A percentile compares a stretch with the other conserved stretches of the same genome.
Conservation (phyloP, 2,329 filamentous ascomycete genomes). For the Aureobasidium sp. region DNA sequence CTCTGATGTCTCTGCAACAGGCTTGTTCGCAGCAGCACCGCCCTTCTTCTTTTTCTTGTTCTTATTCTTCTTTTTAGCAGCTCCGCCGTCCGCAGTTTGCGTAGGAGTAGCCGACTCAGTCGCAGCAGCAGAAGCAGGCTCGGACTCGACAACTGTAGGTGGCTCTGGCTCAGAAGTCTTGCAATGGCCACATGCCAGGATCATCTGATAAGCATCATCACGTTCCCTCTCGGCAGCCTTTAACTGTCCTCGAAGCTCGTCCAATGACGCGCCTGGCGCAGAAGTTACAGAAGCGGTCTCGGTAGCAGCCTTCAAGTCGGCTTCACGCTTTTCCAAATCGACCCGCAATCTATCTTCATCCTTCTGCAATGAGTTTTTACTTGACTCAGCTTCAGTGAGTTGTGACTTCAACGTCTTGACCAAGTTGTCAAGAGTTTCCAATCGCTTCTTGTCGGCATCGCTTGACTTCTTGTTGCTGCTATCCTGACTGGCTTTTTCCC, state of each 20-base stretch:
- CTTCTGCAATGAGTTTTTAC: slow-evolving; percentile 39
- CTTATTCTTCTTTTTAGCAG: slow-evolving; percentile 70
- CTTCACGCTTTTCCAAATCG: slow-evolving; percentile 22
- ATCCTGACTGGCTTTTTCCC: slow-evolving; percentile 29
- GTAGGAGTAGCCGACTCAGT: not conserved
- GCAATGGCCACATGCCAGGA: slow-evolving; percentile 29
- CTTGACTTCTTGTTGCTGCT: slow-evolving; percentile 21
- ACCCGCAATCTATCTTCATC: slow-evolving; percentile 35
- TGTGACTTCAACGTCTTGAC: slow-evolving; percentile 49
- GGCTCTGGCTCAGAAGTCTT: slow-evolving; percentile 17
- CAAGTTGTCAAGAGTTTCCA: slow-evolving; percentile 47
- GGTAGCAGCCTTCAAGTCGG: not conserved
- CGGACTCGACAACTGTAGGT: not conserved
- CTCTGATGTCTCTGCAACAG: slow-evolving; percentile 22
- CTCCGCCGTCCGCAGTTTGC: slow-evolving; percentile 22
- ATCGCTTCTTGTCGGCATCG: slow-evolving; percentile 42
- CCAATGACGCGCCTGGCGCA: not conserved
- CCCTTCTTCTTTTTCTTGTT: slow-evolving; percentile 69
- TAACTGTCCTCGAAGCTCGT: slow-evolving; percentile 23
- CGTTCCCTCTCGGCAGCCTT: slow-evolving; percentile 26
- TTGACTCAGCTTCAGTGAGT: slow-evolving; percentile 46
- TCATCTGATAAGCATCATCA: slow-evolving; percentile 29
- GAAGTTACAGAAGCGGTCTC: slow-evolving; percentile 20
- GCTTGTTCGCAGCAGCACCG: slow-evolving; percentile 15
- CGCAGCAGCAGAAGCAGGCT: not conserved